Conservation (phyloP, 2,329 filamentous ascomycete species). For the Clonostachys rhizophaga region DNA sequence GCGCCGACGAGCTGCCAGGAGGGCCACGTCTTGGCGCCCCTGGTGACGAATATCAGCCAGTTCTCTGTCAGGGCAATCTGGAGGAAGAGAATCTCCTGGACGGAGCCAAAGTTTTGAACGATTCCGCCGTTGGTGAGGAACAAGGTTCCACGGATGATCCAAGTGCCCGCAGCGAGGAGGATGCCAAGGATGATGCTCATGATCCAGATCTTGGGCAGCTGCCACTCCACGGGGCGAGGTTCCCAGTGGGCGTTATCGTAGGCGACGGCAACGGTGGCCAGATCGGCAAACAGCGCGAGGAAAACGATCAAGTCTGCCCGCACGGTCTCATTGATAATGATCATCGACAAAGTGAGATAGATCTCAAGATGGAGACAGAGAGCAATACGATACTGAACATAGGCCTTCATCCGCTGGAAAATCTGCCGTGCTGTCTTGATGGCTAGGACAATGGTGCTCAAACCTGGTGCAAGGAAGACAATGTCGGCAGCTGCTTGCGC, state of each 20-base stretch:
- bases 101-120: conserved; percentile 68
- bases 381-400: conserved; percentile 73
- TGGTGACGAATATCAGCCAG: conserved; percentile 76
- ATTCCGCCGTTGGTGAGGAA: conserved; percentile 68
- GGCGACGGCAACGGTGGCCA: conserved; percentile 73
- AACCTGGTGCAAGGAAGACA: conserved; percentile 69
- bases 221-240: conserved; percentile 72
- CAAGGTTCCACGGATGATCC: conserved; percentile 67
- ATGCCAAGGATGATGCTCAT: conserved; percentile 66
- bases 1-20: conserved; percentile 70
- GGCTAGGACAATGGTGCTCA: conserved; percentile 66
- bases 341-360: conserved; percentile 73
- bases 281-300: conserved; percentile 73
- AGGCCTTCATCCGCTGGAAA: conserved; percentile 75
- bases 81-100: conserved; percentile 72
- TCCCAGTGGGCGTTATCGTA: conserved; percentile 79
- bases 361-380: conserved; percentile 71
- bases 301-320: conserved; percentile 71
- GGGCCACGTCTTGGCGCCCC: conserved; percentile 67
- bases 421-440: conserved; percentile 73
- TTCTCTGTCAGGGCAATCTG: conserved; percentile 71
- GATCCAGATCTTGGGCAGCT: conserved; percentile 77
- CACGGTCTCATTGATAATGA: conserved; percentile 75
- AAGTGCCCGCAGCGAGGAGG: conserved; percentile 65
- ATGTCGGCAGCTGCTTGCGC: conserved; percentile 71